These are phyloP conservation scores for Phytophthora pluvialis DNA, from an alignment of 352 stramenopile species.

Conservation along the genomic window DNA sequence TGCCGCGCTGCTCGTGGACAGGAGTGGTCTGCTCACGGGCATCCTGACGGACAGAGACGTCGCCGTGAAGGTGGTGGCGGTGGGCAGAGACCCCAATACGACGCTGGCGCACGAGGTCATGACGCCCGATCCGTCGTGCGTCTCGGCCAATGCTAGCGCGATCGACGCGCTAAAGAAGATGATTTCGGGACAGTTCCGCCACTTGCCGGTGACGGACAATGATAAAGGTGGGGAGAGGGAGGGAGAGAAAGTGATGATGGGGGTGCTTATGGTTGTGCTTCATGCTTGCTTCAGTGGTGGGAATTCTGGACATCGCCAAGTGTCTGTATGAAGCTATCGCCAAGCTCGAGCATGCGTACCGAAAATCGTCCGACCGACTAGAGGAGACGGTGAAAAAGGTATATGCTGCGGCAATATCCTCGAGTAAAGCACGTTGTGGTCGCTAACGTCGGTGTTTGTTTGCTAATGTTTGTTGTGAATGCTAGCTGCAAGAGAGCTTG, in stretches of 20 bases:
- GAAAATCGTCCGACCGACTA: constrained; percentile 71
- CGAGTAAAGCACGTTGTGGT: not conserved
- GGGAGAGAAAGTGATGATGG: not conserved
- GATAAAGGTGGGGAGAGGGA: constrained; percentile 61
- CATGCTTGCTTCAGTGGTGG: constrained; percentile 77
- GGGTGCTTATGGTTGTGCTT: not conserved
- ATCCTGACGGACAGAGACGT: constrained; percentile 98
- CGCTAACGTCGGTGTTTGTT: constrained; percentile 18
- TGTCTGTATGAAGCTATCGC: constrained; percentile 98
- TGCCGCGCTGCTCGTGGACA: constrained; percentile 92
- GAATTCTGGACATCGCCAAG: constrained; percentile 98
- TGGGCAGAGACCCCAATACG: constrained; percentile 76
- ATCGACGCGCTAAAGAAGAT: constrained; percentile 98
- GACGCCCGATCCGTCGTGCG: constrained; percentile 95
- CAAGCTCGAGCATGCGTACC: constrained; percentile 94
- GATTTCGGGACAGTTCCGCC: constrained; percentile 95
- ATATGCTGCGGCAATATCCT: not conserved
- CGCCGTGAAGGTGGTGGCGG: constrained; percentile 92
- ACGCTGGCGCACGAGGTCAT: constrained; percentile 93
- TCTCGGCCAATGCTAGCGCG: constrained; percentile 91
- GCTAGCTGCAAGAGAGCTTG: constrained; percentile 67
- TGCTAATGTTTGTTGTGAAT: constrained; percentile 15
- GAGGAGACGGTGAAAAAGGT: constrained; percentile 85
- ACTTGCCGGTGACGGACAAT: constrained; percentile 94
- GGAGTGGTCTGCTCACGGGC: constrained; percentile 89